These are phyloP conservation scores for Hypoxylon sp. DNA, from an alignment of 2,329 filamentous ascomycete genomes.

Conservation along the genomic window DNA sequence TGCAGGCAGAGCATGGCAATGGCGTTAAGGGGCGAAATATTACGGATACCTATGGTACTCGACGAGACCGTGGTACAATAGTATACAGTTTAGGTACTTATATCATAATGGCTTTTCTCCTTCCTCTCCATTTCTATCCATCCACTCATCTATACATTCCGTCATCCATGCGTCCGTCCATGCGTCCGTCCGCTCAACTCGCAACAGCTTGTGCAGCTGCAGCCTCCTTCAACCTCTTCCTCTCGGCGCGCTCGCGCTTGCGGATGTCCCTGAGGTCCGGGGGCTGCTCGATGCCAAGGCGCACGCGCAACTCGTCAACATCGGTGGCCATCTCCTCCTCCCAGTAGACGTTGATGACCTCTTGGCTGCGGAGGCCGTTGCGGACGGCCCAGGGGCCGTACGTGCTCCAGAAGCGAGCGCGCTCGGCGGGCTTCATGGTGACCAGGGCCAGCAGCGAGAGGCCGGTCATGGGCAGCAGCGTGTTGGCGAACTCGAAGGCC, in stretches of 20 bases:
- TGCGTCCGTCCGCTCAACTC: slow-evolving; percentile 6
- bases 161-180: background rate
- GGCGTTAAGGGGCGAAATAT: slow-evolving; percentile 38
- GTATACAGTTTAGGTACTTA: slow-evolving; percentile 24
- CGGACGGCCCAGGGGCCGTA: slow-evolving; percentile 91
- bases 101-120: slow-evolving; percentile 7
- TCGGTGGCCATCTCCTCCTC: slow-evolving; percentile 90
- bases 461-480: slow-evolving; percentile 92
- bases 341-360: slow-evolving; percentile 97
- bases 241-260: slow-evolving; percentile 72
- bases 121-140: background rate
- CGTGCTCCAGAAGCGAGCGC: slow-evolving; percentile 73
- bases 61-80: slow-evolving; percentile 15
- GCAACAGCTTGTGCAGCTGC: slow-evolving; percentile 29
- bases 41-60: slow-evolving; percentile 5
- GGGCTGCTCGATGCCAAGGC: slow-evolving; percentile 86
- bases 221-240: slow-evolving; percentile 67
- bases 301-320: slow-evolving; percentile 74
- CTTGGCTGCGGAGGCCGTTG: slow-evolving; percentile 78
- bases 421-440: slow-evolving; percentile 83
- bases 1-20: slow-evolving; percentile 24
- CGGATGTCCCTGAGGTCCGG: slow-evolving; percentile 84
- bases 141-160: background rate
- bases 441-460: slow-evolving; percentile 85
- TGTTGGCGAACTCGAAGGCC: slow-evolving; percentile 97